phyloP scores from a whole-genome alignment of 371 early-diverging fungal species.

The Vairimorpha ceranae region DNA sequence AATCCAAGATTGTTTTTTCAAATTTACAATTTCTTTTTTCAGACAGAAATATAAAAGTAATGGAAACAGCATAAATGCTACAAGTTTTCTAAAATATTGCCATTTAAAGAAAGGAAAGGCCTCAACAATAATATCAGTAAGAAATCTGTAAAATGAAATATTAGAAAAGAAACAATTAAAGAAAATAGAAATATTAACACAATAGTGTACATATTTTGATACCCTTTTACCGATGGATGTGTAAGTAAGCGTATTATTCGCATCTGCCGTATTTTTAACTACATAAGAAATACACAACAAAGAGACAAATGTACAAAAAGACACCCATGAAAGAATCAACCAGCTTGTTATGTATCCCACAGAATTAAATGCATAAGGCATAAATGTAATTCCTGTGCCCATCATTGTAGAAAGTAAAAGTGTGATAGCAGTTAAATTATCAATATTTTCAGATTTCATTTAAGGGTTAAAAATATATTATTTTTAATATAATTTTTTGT shows the following conservation, averaged over 20 bases:
- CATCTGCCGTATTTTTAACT: not conserved
- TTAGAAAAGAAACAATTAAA: constrained; percentile 35
- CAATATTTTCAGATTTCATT: not conserved
- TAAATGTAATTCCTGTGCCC: constrained; percentile 57
- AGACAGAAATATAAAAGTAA: constrained; percentile 25
- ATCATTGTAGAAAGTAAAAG: constrained; percentile 57
- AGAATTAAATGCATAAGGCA: constrained; percentile 52
- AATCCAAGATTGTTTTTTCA: constrained; percentile 10
- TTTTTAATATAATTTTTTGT: too few relatives aligned
- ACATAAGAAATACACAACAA: constrained; percentile 39
- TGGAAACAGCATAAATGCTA: constrained; percentile 1
- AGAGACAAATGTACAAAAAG: constrained; percentile 48
- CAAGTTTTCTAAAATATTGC: constrained; percentile 8
- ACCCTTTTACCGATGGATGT: not conserved
- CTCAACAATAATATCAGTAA: constrained; percentile 15
- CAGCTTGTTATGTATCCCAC: constrained; percentile 50
- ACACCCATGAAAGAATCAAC: constrained; percentile 38
- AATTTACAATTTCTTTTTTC: constrained; percentile 14
- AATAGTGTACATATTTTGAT: not conserved
- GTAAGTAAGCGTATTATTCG: not conserved
- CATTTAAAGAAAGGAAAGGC: not conserved
- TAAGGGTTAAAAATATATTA: too few relatives aligned
- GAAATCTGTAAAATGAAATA: constrained; percentile 33
- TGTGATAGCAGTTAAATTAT: constrained; percentile 33
- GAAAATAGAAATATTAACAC: constrained; percentile 22